Percentiles rank a stretch among this genome's conserved stretches.
These are phyloP conservation scores for Scleroderma citrinum DNA, from an alignment of 768 basidiomycete genomes.

Conservation along the genomic window DNA sequence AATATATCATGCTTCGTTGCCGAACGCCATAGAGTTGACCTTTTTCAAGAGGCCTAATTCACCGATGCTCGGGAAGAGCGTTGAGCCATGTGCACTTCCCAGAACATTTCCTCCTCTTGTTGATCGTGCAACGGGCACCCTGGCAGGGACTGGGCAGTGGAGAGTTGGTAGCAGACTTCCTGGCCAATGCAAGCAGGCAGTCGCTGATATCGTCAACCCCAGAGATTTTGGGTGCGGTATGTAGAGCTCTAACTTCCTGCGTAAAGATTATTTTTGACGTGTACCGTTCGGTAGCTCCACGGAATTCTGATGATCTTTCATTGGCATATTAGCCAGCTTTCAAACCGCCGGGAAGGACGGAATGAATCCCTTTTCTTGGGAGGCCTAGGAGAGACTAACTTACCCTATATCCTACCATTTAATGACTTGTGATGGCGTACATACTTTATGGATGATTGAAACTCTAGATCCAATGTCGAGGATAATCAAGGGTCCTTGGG, in stretches of 20 bases:
- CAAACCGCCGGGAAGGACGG: too few relatives aligned
- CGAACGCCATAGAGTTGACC: conserved; percentile 18
- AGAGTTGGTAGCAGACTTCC: conserved; percentile 3
- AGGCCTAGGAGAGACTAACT: background rate
- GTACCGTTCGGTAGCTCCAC: background rate
- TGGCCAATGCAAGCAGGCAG: background rate
- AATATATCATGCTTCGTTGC: conserved; percentile 22
- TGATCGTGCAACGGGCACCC: conserved; percentile 17
- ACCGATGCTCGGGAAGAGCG: conserved; percentile 19
- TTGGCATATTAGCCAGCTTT: conserved; percentile 1
- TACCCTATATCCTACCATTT: background rate
- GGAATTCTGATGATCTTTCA: background rate
- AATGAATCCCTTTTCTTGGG: too few relatives aligned
- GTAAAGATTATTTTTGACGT: background rate
- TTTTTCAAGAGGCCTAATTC: conserved; percentile 12
- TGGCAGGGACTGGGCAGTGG: conserved; percentile 15
- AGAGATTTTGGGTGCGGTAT: conserved; percentile 2
- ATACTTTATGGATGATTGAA: too few relatives aligned
- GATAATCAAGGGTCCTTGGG: background rate
- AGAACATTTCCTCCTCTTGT: conserved; percentile 24
- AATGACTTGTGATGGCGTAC: too few relatives aligned
- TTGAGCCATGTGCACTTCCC: conserved; percentile 18
- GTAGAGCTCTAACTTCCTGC: background rate
- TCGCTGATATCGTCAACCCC: background rate
- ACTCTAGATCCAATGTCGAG: too few relatives aligned